Conservation (phyloP, 257 asterid genomes). For the Vinca minor region DNA sequence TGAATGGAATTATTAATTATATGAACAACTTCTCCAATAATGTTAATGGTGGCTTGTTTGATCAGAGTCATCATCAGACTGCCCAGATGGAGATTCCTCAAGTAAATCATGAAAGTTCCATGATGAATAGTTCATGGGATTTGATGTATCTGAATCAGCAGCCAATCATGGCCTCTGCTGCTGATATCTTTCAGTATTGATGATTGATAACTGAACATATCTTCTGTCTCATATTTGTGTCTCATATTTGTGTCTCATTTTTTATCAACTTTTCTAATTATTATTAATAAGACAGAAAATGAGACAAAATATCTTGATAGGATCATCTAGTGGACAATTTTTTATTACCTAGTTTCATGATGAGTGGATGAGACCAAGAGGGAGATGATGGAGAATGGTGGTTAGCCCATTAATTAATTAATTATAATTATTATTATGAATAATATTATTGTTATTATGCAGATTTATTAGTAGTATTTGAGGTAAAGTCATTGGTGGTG, state of each 20-base stretch:
- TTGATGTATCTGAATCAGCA: conserved; percentile 49
- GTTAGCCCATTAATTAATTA: not conserved
- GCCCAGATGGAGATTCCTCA: conserved; percentile 25
- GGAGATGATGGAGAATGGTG: not conserved
- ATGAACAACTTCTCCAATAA: conserved; percentile 32
- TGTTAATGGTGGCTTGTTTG: conserved; percentile 22
- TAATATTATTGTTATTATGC: not conserved
- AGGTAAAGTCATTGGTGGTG: not conserved
- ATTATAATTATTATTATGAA: not conserved
- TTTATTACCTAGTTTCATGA: conserved; percentile 3
- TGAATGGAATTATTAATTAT: conserved; percentile 47
- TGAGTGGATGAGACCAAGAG: not conserved
- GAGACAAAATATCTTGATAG: no score
- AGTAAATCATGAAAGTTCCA: conserved; percentile 23
- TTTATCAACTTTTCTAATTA: no score
- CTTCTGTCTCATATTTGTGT: no score
- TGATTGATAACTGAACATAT: no score
- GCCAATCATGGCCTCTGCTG: conserved; percentile 63
- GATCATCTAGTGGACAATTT: no score
- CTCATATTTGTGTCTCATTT: no score
- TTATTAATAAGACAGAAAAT: no score
- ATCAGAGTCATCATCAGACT: no score
- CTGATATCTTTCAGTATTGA: conserved; percentile 55
- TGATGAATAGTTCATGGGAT: conserved; percentile 48
- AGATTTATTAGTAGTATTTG: conserved; percentile 6